Evolutionary conservation across 2,329 filamentous ascomycete species (phyloP).

Genomic region (Madurella fahalii): DNA sequence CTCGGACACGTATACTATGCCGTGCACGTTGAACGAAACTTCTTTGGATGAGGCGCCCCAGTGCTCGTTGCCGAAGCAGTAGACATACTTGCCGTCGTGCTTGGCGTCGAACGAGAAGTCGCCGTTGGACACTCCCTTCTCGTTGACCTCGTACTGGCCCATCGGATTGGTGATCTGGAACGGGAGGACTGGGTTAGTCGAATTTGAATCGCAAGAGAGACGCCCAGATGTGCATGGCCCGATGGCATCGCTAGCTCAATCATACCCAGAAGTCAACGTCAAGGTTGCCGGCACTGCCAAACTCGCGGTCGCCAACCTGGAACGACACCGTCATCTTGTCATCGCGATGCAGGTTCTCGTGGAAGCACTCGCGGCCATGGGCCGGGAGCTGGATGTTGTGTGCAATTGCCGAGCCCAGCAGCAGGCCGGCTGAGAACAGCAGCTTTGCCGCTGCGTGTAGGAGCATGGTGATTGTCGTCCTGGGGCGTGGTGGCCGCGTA

Average conservation of each 20-base stretch:
- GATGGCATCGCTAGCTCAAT: not conserved
- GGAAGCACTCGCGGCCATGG: conserved; percentile 95
- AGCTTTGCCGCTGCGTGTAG: conserved; percentile 39
- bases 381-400: conserved; percentile 96
- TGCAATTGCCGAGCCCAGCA: conserved; percentile 61
- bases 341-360: conserved; percentile 85
- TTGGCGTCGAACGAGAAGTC: conserved; percentile 88
- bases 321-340: conserved; percentile 99
- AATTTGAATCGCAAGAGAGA: not conserved
- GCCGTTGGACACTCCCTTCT: conserved; percentile 79
- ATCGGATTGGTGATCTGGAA: conserved; percentile 71
- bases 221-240: no score
- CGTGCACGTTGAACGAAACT: conserved; percentile 98
- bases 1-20: conserved; percentile 94
- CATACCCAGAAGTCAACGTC: conserved; percentile 97
- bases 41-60: conserved; percentile 97
- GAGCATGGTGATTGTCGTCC: conserved; percentile 35
- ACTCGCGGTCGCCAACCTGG: conserved; percentile 95
- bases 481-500: conserved; percentile 9
- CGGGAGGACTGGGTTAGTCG: not conserved
- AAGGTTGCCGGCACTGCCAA: conserved; percentile 88
- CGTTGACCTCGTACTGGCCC: conserved; percentile 71
- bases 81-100: conserved; percentile 82
- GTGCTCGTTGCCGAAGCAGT: conserved; percentile 99
- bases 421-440: conserved; percentile 47